Evolutionary conservation across 177 flowering plant species (phyloP), one percentile per base, ranked within the genome.

Genomic region (Vitis hybrid): DNA sequence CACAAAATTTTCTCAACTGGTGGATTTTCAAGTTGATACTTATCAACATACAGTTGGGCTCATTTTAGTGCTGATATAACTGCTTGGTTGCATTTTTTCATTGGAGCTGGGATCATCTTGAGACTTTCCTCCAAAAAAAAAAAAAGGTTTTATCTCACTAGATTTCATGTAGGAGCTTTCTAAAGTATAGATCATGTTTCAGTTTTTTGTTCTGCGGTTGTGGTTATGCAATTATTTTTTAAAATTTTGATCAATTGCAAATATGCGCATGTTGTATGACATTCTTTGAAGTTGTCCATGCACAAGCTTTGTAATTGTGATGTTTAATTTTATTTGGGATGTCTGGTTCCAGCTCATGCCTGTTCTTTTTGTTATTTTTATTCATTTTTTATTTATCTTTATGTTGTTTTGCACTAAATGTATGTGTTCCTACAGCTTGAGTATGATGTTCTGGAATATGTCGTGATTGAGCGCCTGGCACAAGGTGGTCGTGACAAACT

Each of bases 401-500:
- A 14, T 26, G 50, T 65, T 60, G 55, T 15, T 75, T 2, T 80
- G 56, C 92, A 5, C 9, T 39, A 7, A 39, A 6, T 39, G 45
- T 5, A 39, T 39, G 45, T 5, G 7, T 39, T 39, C 45, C 45
- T 7, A 39, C 45, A 96, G 97, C 90, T 96, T 11, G 99, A 96
- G 82, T 96, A 96, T 79, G 99, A 96, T 74, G 75, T 92, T 29
- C 78, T 96, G 90, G 99, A 96, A 75, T 96, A 92, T 87, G 99
- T 96, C 64, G 99, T 94, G 73, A 91, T 96, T 79, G 99, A 96
- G 81, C 93, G 98, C 5, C 79, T 96, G 83, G 97, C 92, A 55
- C 98, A 88, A 84, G 88, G 83, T 18, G 98, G 98, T 10, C 96
- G 99, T 52, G 97, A 93, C 62, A 95, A 95, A 77, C 83, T 95